Base-by-base conservation (phyloP, 345 rosid genomes). In the Arabis alpina region DNA sequence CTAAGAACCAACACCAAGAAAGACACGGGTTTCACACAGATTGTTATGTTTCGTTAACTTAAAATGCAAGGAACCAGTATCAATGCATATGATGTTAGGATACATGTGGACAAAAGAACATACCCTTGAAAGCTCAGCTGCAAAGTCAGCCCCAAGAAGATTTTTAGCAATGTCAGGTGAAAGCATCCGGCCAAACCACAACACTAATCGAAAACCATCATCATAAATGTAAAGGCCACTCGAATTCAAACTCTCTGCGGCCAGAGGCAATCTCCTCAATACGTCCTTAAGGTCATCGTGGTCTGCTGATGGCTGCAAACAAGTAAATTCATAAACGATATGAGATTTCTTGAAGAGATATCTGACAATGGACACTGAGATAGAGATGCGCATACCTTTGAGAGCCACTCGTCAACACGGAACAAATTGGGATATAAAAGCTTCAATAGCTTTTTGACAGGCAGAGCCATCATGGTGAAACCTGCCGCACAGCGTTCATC, bases 401-500 rank as follows among this genome's bases (percentile, higher is more conserved):
- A 68, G 42, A 95, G 94, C 84, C 77, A 80, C 73, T 88, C 96
- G 70, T 95, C 99, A 64, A 92, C 74, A 63, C 96, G 88, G 70
- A 90, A 68, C 83, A 95, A 83, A 82, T 64, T 78, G 52, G 99
- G 99, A 79, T 95, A 95, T 51, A 95, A 79, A 54, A 87, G 88
- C 77, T 95, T 92, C 84, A 95, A 64, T 78, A 95, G 80, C 63
- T 78, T 90, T 70, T 90, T 87, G 32, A 87, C 97, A 61, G 99
- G 94, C 67, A 95, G 76, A 32, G 98, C 89, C 98, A 92, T 90
- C 94, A 88, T 84, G n/a, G 96, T 88, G 80, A 80, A 87, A 68
- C 99, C 96, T 28, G 88, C 94, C 23, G 98, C 94, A 80, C 94
- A 87, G 49, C 98, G 97, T 63, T 92, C 97, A 60, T 95, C 99